A percentile compares a stretch with the other conserved stretches of the same genome.
Evolutionary conservation across 305 asterid genomes (phyloP).

Genomic region (Fraxinus sp.): DNA sequence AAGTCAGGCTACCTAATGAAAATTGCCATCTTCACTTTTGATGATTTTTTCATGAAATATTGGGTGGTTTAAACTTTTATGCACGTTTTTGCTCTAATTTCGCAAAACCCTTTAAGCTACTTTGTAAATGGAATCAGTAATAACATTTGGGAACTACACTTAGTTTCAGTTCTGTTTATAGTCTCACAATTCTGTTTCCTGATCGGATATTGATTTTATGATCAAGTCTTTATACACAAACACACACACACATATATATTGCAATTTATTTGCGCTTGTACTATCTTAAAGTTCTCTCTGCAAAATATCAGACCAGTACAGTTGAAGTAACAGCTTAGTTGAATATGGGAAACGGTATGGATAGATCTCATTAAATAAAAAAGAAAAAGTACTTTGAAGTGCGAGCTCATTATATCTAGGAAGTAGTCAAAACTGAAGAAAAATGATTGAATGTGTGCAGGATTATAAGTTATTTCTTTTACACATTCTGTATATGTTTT

Average conservation of each 20-base stretch:
- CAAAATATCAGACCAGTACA: not conserved
- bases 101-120: not conserved
- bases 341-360: not conserved
- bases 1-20: not conserved
- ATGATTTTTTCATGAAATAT: not conserved
- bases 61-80: not conserved
- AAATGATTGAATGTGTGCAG: not conserved
- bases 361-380: not conserved
- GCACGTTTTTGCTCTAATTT: not conserved
- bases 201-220: not conserved
- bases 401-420: not conserved
- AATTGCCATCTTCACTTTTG: not conserved
- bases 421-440: not conserved
- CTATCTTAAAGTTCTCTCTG: not conserved
- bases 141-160: not conserved
- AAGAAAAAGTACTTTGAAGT: not conserved
- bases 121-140: not conserved
- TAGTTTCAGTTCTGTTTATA: not conserved
- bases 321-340: not conserved
- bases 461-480: not conserved
- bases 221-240: not conserved
- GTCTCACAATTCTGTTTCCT: not conserved
- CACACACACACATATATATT: not conserved
- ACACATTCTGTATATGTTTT: not conserved
- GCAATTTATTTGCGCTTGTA: not conserved